A percentile compares a stretch with the other conserved stretches of the same genome.
phyloP scores from a whole-genome alignment of 306 rosid species.

The Inga laurina region DNA sequence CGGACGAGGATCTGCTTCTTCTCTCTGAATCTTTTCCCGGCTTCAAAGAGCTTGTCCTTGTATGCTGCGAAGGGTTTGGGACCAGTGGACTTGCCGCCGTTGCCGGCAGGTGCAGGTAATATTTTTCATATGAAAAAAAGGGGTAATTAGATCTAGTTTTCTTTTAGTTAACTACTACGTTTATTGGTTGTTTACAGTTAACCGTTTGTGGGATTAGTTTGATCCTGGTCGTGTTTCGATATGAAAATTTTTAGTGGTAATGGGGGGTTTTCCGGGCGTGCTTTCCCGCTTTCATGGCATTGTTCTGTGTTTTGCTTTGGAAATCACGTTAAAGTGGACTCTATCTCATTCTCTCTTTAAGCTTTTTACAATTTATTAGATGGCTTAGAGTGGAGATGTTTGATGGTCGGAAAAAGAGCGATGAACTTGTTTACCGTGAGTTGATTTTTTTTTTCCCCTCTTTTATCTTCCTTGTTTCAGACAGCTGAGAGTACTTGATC shows the following conservation, averaged over 20 bases:
- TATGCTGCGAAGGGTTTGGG: conserved; percentile 78
- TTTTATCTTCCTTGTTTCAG: conserved; percentile 46
- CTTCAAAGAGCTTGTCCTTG: conserved; percentile 67
- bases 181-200: background rate
- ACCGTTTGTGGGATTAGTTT: conserved; percentile 9
- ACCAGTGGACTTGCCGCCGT: conserved; percentile 70
- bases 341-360: background rate
- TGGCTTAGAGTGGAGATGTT: background rate
- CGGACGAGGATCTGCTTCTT: conserved; percentile 56
- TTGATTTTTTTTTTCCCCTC: background rate
- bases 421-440: background rate
- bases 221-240: conserved; percentile 27
- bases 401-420: background rate
- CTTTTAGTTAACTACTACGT: background rate
- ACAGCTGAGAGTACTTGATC: conserved; percentile 76
- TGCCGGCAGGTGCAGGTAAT: conserved; percentile 68
- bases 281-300: background rate
- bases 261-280: background rate
- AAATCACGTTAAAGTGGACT: background rate
- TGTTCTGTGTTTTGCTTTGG: conserved; percentile 5
- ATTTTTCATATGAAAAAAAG: background rate
- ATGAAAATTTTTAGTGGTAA: conserved; percentile 16
- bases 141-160: conserved; percentile 21
- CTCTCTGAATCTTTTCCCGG: conserved; percentile 54
- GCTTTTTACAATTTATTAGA: background rate